These are phyloP conservation scores for Tylopilus sp. DNA, from an alignment of 1,284 basidiomycete species.

Conservation along the genomic window DNA sequence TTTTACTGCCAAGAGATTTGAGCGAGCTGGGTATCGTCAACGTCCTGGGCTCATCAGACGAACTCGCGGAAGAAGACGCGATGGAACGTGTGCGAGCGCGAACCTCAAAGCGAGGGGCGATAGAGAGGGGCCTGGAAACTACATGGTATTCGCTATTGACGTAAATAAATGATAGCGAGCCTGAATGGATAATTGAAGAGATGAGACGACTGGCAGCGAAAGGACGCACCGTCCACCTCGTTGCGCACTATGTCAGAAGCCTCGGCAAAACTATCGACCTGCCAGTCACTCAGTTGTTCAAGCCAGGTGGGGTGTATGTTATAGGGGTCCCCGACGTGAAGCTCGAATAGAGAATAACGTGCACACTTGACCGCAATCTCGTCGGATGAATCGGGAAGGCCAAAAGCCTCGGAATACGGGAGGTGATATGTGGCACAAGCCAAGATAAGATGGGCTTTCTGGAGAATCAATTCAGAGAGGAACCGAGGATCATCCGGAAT, in stretches of 20 bases:
- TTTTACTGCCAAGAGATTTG: conserved; percentile 44
- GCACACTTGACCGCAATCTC: conserved; percentile 7
- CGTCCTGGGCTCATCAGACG: conserved; percentile 23
- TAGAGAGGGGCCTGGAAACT: conserved; percentile 33
- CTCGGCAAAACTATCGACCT: conserved; percentile 47
- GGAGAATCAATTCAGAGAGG: background rate
- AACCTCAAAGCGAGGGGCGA: conserved; percentile 28
- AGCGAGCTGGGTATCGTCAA: conserved; percentile 55
- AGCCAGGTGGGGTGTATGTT: conserved; percentile 42
- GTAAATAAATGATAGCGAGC: conserved; percentile 30
- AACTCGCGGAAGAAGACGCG: conserved; percentile 19
- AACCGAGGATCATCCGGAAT: background rate
- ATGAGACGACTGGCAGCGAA: conserved; percentile 2
- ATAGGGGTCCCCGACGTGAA: conserved; percentile 38
- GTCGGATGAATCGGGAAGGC: conserved; percentile 19
- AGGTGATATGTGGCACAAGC: conserved; percentile 26
- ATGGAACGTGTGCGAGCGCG: conserved; percentile 15
- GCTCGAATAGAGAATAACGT: conserved; percentile 48
- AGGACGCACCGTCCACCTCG: conserved; percentile 43
- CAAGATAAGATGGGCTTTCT: conserved; percentile 25
- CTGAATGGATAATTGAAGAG: conserved; percentile 28
- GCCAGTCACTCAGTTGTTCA: conserved; percentile 55
- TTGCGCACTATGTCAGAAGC: conserved; percentile 46
- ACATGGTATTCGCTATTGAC: conserved; percentile 28
- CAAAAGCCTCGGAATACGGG: conserved; percentile 26